A percentile compares a stretch with the other conserved stretches of the same genome.
phyloP scores from a whole-genome alignment of 2,329 filamentous ascomycete genomes.

The Setomelanomma holmii region DNA sequence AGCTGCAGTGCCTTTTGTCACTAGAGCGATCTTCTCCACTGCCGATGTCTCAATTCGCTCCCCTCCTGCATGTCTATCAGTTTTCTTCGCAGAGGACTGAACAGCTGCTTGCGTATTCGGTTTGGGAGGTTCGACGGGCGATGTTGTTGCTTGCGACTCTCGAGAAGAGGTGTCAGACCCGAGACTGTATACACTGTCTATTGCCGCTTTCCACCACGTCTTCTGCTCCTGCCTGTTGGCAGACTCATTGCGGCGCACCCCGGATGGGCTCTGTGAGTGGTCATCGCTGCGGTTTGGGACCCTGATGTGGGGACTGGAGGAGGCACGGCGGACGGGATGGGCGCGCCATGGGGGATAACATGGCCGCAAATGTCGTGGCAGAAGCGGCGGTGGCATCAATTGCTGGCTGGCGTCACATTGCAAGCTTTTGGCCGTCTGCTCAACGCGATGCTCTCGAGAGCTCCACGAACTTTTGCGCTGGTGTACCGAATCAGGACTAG shows the following conservation, averaged over 20 bases:
- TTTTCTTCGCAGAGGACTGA: too few species aligned
- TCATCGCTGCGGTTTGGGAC: slow-evolving; percentile 18
- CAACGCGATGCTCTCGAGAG: slow-evolving; percentile 22
- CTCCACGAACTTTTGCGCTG: slow-evolving; percentile 20
- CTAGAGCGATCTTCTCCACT: too few species aligned
- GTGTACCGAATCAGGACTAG: slow-evolving; percentile 14
- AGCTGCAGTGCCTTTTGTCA: too few species aligned
- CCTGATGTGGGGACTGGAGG: slow-evolving; percentile 21
- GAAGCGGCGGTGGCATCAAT: slow-evolving; percentile 56
- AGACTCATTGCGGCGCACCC: background rate
- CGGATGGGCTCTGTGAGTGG: slow-evolving; percentile 5
- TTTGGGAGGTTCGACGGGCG: too few species aligned
- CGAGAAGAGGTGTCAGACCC: too few species aligned
- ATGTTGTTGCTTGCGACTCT: too few species aligned
- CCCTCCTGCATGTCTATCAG: too few species aligned
- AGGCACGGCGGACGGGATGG: slow-evolving; percentile 41
- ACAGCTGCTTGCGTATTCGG: too few species aligned
- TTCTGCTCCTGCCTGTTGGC: background rate
- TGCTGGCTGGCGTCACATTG: slow-evolving; percentile 43
- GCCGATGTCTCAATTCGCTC: too few species aligned
- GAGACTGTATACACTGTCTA: too few species aligned
- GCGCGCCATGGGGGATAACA: slow-evolving; percentile 52
- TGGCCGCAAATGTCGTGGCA: slow-evolving; percentile 52
- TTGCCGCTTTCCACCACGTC: background rate
- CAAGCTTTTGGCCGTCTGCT: slow-evolving; percentile 24